phyloP scores from a whole-genome alignment of 441 rosid species.

The Adansonia grandidieri region DNA sequence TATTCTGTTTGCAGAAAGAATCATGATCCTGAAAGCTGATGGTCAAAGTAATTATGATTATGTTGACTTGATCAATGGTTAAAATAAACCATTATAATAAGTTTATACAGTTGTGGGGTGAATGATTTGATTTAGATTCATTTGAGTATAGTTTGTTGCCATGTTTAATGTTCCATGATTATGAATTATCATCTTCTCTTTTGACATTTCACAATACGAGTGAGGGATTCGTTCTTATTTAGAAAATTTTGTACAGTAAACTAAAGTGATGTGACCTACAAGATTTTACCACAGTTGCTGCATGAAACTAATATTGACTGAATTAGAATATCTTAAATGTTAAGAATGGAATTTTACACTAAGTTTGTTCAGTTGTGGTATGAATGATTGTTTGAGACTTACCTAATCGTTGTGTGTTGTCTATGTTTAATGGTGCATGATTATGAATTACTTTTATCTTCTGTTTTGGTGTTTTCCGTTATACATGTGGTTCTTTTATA shows the following conservation, averaged over 20 bases:
- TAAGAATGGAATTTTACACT: not conserved
- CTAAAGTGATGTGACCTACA: not conserved
- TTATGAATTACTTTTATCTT: too few relatives aligned
- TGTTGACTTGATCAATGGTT: too few relatives aligned
- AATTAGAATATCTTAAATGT: not conserved
- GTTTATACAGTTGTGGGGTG: not conserved
- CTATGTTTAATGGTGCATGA: not conserved
- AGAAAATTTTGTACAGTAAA: not conserved
- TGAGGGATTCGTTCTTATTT: not conserved
- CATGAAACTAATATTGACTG: not conserved
- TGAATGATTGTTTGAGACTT: not conserved
- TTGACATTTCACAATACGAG: not conserved
- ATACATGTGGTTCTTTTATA: not conserved
- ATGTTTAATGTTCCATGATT: not conserved
- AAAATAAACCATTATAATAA: not conserved
- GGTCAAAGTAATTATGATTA: not conserved
- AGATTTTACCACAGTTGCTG: not conserved
- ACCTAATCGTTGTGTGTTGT: not conserved
- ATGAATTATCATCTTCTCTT: not conserved
- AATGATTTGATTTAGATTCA: not conserved
- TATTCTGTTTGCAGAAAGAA: not conserved
- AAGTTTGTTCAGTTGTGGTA: slow-evolving; percentile 4
- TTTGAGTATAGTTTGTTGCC: not conserved
- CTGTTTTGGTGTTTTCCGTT: not conserved
- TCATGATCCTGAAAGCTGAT: not conserved